A percentile compares a stretch with the other conserved stretches of the same genome.
Evolutionary conservation across 2,329 filamentous ascomycete species (phyloP).

Genomic region (Blumeria hordei): DNA sequence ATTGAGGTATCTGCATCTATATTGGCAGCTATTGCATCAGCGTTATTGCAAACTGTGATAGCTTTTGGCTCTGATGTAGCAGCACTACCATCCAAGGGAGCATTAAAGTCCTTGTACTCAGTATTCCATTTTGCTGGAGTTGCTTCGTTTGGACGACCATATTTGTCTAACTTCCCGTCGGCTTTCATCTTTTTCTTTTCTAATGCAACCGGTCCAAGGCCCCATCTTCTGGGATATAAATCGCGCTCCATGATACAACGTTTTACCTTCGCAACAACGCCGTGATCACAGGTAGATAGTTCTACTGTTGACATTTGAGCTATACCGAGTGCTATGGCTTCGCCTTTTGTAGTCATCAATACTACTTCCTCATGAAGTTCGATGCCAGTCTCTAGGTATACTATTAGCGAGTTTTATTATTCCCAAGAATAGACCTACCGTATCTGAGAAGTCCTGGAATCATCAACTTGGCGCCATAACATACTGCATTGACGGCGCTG

Average conservation of each 20-base stretch:
- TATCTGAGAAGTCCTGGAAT: slow-evolving; percentile 86
- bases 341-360: slow-evolving; percentile 96
- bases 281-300: slow-evolving; percentile 90
- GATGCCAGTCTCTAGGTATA: slow-evolving; percentile 49
- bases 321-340: slow-evolving; percentile 89
- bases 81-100: slow-evolving; percentile 20
- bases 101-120: slow-evolving; percentile 77
- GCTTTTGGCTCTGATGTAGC: slow-evolving; percentile 20
- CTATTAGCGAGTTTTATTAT: slow-evolving; percentile 11
- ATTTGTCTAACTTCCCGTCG: slow-evolving; percentile 95
- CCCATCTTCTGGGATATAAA: slow-evolving; percentile 90
- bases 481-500: slow-evolving; percentile 85
- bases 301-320: slow-evolving; percentile 97
- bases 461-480: slow-evolving; percentile 98
- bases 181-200: slow-evolving; percentile 99
- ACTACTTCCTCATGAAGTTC: slow-evolving; percentile 93
- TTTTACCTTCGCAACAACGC: slow-evolving; percentile 96
- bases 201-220: slow-evolving; percentile 69
- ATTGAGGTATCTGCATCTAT: background rate
- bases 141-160: slow-evolving; percentile 69
- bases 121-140: slow-evolving; percentile 84
- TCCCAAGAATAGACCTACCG: slow-evolving; percentile 25
- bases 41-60: slow-evolving; percentile 17
- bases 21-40: slow-evolving; percentile 17
- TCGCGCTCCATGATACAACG: slow-evolving; percentile 99